Percentiles rank a stretch among this genome's conserved stretches.
These are phyloP conservation scores for Saksenaea oblongispora DNA, from an alignment of 371 early-diverging fungal genomes.

Conservation along the genomic window DNA sequence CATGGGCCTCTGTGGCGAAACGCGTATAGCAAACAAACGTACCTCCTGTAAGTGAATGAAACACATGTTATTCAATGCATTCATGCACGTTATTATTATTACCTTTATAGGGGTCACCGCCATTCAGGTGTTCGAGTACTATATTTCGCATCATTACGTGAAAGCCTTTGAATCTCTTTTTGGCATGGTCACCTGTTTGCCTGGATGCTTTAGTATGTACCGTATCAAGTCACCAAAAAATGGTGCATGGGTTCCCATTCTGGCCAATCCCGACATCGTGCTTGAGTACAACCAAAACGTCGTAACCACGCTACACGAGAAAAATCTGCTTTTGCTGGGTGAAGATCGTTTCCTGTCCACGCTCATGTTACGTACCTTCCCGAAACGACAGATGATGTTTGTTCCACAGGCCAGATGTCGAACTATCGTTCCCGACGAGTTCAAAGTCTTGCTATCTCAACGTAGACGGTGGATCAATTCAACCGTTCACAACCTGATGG, in stretches of 20 bases:
- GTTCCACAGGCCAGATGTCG: constrained; percentile 88
- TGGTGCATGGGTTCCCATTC: constrained; percentile 82
- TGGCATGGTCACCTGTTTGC: constrained; percentile 98
- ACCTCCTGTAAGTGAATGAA: constrained; percentile 80
- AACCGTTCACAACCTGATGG: constrained; percentile 90
- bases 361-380: constrained; percentile 91
- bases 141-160: constrained; percentile 92
- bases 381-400: constrained; percentile 91
- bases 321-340: constrained; percentile 92
- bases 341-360: constrained; percentile 97
- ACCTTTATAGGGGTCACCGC: constrained; percentile 42
- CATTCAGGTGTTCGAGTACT: constrained; percentile 91
- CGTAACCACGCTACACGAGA: constrained; percentile 94
- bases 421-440: constrained; percentile 83
- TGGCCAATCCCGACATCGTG: constrained; percentile 90
- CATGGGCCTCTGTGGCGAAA: constrained; percentile 89
- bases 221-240: constrained; percentile 79
- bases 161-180: constrained; percentile 96
- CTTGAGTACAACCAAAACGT: constrained; percentile 88
- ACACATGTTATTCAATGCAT: constrained; percentile 10
- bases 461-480: constrained; percentile 94
- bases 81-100: neutral
- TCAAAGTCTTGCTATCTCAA: constrained; percentile 79
- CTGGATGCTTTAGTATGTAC: constrained; percentile 96
- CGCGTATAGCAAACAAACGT: constrained; percentile 82